A percentile compares a stretch with the other conserved stretches of the same genome.
Conservation (phyloP, 495 filamentous ascomycete species). For the Lasiosphaeriaceae sp. region DNA sequence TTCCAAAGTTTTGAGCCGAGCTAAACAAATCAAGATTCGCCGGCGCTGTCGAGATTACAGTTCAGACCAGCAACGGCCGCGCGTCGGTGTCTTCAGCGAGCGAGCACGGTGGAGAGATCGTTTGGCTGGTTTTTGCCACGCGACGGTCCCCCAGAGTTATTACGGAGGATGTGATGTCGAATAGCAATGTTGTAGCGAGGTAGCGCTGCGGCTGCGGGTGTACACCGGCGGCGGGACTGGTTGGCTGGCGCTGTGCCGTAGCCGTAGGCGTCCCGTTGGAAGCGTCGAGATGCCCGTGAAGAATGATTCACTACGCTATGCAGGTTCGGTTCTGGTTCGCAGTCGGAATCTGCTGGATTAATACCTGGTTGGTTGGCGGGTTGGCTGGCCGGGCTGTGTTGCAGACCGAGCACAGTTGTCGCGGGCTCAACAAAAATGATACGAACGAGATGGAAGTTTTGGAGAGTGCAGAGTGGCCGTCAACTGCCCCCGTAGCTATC, state of each 20-base stretch:
- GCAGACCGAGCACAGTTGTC: not conserved
- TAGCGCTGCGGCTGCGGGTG: not conserved
- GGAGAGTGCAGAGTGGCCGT: too few relatives aligned
- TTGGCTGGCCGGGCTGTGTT: not conserved
- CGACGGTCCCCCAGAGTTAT: not conserved
- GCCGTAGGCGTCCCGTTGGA: not conserved
- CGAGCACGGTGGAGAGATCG: not conserved
- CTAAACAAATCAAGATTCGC: not conserved
- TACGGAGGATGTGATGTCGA: not conserved
- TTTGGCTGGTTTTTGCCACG: not conserved
- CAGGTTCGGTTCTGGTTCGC: slow-evolving; percentile 5
- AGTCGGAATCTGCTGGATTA: not conserved
- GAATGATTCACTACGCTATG: slow-evolving; percentile 14
- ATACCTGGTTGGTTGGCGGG: not conserved
- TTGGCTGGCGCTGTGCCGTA: not conserved
- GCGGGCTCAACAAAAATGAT: too few relatives aligned
- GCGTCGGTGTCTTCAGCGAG: not conserved
- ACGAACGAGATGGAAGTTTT: too few relatives aligned
- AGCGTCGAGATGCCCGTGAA: slow-evolving; percentile 11
- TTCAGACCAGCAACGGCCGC: not conserved
- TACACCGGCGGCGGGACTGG: not conserved
- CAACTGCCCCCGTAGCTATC: too few relatives aligned
- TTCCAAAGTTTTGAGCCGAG: slow-evolving; percentile 1
- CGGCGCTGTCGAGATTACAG: not conserved
- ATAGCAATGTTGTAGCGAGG: not conserved